Percentiles rank a stretch among this genome's conserved stretches.
These are phyloP conservation scores for Colletotrichum gigasporum DNA, from an alignment of 2,329 filamentous ascomycete species.

Conservation along the genomic window DNA sequence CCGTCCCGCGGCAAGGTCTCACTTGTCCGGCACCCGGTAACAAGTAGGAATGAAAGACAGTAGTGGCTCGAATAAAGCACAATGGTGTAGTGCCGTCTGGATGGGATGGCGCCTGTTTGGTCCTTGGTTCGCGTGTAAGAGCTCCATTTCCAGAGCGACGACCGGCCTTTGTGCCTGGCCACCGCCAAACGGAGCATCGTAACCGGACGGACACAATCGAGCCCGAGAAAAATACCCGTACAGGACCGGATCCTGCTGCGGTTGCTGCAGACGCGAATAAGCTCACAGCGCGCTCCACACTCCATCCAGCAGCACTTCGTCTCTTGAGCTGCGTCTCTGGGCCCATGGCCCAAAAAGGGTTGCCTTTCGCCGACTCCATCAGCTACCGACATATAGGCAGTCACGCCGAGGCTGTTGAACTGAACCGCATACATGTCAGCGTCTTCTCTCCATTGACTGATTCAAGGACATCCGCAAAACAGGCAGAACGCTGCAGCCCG, in stretches of 20 bases:
- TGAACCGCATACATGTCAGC: not conserved
- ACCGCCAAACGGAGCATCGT: not conserved
- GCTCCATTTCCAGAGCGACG: not conserved
- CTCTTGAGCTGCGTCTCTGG: not conserved
- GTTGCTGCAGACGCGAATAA: slow-evolving; percentile 3
- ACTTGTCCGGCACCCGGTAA: not conserved
- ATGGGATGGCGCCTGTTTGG: no score
- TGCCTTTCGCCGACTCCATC: not conserved
- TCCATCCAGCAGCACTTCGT: not conserved
- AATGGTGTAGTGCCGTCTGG: not conserved
- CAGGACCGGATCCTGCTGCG: not conserved
- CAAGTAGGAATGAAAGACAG: not conserved
- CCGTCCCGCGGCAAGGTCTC: slow-evolving; percentile 11
- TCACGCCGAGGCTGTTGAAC: not conserved
- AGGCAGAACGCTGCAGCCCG: not conserved
- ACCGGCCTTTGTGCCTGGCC: not conserved
- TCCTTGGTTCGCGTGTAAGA: not conserved
- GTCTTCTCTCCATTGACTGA: not conserved
- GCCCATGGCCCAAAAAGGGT: not conserved
- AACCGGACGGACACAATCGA: not conserved
- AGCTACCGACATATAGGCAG: not conserved
- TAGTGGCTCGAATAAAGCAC: no score
- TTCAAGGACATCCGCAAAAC: not conserved
- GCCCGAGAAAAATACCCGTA: not conserved
- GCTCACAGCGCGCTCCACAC: slow-evolving; percentile 8